A percentile compares a stretch with the other conserved stretches of the same genome.
Conservation (phyloP, 768 basidiomycete species). For the Lactarius hengduanensis region DNA sequence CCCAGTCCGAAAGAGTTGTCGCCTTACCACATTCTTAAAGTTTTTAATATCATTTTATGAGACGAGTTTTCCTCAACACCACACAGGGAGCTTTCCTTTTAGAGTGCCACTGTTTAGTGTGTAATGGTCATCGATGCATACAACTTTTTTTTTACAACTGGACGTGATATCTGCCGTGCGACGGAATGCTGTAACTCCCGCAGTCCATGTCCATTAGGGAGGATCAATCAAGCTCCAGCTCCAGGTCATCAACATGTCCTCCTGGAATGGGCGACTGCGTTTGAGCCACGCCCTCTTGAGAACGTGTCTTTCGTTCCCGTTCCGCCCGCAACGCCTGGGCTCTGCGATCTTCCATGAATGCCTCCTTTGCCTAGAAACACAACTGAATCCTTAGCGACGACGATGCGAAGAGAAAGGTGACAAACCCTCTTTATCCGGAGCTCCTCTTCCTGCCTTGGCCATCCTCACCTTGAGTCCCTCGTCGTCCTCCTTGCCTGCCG, state of each 20-base stretch:
- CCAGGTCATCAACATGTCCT: not conserved
- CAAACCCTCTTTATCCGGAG: conserved; percentile 56
- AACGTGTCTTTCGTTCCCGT: conserved; percentile 46
- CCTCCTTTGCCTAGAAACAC: conserved; percentile 61
- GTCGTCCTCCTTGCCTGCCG: conserved; percentile 50
- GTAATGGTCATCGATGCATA: not conserved
- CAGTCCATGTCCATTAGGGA: not conserved
- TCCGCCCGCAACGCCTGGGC: conserved; percentile 53
- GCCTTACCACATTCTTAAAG: not conserved
- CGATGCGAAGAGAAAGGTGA: not conserved
- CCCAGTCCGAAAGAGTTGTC: conserved; percentile 17
- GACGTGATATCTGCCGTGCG: not conserved
- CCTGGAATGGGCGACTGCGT: not conserved
- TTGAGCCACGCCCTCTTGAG: not conserved
- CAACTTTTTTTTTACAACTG: not conserved
- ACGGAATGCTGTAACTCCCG: not conserved
- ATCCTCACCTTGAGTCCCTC: conserved; percentile 47
- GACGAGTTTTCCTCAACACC: not conserved
- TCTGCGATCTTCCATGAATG: conserved; percentile 77
- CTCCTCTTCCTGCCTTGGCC: conserved; percentile 57
- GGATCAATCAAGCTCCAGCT: not conserved
- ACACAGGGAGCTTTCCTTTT: not conserved
- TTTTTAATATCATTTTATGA: not conserved
- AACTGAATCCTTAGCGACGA: not conserved
- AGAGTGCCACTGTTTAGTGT: not conserved